Percentiles rank a stretch among this genome's conserved stretches.
Conservation (phyloP, 2,329 filamentous ascomycete species). For the Colletotrichum agaves region DNA sequence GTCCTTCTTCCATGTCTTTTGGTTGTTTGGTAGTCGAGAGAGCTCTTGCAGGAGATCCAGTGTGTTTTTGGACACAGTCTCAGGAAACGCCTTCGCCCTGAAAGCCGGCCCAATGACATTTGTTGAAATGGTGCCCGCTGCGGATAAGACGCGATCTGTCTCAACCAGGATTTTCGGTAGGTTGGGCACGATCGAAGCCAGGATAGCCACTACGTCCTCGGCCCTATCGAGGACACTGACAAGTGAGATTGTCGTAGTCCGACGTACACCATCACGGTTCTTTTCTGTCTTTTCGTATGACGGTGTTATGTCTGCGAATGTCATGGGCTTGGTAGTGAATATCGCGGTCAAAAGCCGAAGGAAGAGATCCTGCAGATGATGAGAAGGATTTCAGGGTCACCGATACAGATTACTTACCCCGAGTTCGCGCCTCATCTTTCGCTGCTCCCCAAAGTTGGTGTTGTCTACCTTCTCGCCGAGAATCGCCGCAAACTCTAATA, state of each 20-base stretch:
- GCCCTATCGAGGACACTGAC: conserved; percentile 60
- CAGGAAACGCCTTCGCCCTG: conserved; percentile 86
- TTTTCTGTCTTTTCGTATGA: conserved; percentile 54
- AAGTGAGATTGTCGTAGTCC: conserved; percentile 46
- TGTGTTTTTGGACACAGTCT: conserved; percentile 79
- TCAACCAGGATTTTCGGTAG: conserved; percentile 87
- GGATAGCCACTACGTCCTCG: conserved; percentile 82
- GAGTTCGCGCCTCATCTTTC: conserved; percentile 89
- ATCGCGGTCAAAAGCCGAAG: conserved; percentile 89
- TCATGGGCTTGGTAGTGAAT: conserved; percentile 87
- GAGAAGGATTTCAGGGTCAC: conserved; percentile 39
- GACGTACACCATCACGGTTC: conserved; percentile 48
- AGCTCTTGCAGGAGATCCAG: conserved; percentile 81
- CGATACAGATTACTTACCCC: conserved; percentile 68
- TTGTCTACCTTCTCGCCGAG: conserved; percentile 97
- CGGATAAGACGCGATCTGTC: conserved; percentile 82
- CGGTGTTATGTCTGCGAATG: conserved; percentile 66
- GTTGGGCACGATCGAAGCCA: conserved; percentile 82
- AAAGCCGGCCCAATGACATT: conserved; percentile 86
- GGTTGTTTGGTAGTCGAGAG: conserved; percentile 79
- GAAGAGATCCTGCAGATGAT: conserved; percentile 78
- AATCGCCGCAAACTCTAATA: conserved; percentile 90
- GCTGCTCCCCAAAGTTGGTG: conserved; percentile 95
- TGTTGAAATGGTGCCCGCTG: conserved; percentile 82
- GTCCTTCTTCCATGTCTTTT: conserved; percentile 94